Evolutionary conservation across 176 grass and related monocot genomes (phyloP), one percentile per base, ranked within the genome.

Genomic region (Rhipidocladum racemiflorum): DNA sequence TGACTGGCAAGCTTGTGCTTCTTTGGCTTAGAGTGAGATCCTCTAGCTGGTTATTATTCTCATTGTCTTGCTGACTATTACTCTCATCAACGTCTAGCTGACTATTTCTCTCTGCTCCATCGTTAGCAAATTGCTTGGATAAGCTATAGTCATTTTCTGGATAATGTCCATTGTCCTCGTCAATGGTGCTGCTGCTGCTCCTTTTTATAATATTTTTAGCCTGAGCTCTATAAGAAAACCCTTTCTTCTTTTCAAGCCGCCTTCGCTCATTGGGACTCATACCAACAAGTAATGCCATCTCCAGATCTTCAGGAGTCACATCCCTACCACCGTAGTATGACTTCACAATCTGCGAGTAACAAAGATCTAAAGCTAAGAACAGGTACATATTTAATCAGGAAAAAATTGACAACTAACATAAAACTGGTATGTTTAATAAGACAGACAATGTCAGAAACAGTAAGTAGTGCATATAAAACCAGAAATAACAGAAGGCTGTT

Each of bases 261-360:
- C 88, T 95, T 82, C 84, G 87, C 82, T 98, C 96, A 65, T 93
- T 85, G 14, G 92, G 92, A 72, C 88, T 95, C 90, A 91, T 93
- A 46, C 92, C 96, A 55, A 98, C 87, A 76, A 90, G 88, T 83
- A 93, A 93, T 65, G 92, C 89, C 87, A 87, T 77, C 94, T 95
- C 90, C 8, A 98, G 79, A 78, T 98, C 87, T 91, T 93, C 78
- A 39, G 72, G 55, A 86, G 88, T 91, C 65, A 93, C 81, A 27
- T 95, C 92, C 73, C 88, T 91, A 75, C 92, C 90, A 27, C 96
- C 96, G 72, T 91, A 98, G 56, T 98, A 95, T 70, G 88, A 65
- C 65, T 90, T 93, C 9, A 98, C 90, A 60, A 87, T 91, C 96
- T 98, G 86, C 77, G 90, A 64, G 65, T 65, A 75, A 70, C 32